phyloP scores from a whole-genome alignment of 176 grass and related monocot genomes.

The Oryza glumipatula region DNA sequence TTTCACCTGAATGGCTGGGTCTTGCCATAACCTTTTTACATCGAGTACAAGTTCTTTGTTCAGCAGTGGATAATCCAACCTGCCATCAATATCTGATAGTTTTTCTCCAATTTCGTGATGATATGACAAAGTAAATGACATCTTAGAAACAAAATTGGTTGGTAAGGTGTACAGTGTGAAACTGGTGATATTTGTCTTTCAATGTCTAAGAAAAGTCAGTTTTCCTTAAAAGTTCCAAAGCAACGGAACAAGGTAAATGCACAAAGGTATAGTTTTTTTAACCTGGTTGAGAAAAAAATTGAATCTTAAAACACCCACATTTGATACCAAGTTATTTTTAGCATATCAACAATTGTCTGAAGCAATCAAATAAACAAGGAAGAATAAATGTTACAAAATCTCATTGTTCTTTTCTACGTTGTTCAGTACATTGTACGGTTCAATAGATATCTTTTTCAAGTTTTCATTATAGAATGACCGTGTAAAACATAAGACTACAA shows the following conservation, averaged over 20 bases:
- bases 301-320: constrained; percentile 7
- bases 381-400: background rate
- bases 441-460: background rate
- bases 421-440: background rate
- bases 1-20: constrained; percentile 91
- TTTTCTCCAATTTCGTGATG: constrained; percentile 79
- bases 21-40: constrained; percentile 76
- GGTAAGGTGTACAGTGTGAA: background rate
- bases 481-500: constrained; percentile 23
- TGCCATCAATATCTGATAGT: constrained; percentile 74
- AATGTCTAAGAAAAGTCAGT: background rate
- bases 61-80: constrained; percentile 74
- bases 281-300: background rate
- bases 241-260: background rate
- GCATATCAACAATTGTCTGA: background rate
- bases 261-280: background rate
- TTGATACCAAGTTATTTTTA: background rate
- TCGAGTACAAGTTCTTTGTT: constrained; percentile 70
- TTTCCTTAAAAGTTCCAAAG: constrained; percentile 23
- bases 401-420: background rate
- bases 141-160: constrained; percentile 10
- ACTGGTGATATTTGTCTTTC: background rate
- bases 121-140: constrained; percentile 19
- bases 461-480: background rate
- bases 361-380: constrained; percentile 21